Base-by-base conservation (phyloP, 2,329 filamentous ascomycete species). In the Colletotrichum tanaceti region DNA sequence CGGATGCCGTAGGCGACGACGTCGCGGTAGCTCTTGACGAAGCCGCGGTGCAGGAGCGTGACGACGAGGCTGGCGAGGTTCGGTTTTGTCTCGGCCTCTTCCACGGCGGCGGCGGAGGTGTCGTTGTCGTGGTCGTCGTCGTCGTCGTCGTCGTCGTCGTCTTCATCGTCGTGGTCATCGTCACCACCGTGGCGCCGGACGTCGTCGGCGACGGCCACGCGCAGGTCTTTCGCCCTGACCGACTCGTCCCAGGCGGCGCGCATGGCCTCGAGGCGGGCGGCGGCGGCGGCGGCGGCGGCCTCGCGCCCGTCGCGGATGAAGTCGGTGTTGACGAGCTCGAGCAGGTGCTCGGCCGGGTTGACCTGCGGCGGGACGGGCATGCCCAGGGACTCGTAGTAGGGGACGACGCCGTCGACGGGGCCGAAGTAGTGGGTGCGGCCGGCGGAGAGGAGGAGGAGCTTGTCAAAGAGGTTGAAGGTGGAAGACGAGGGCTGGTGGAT, bases 401-500 rank as follows among this genome's bases (percentile, higher is more conserved):
- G 72, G n/a, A 84, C 80, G 4, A 93, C 84, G 2, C 81, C 80
- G 9, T 77, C 71, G 1, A 93, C 81, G 0, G 88, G 81, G 0
- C 93, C 93, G 71, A 91, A 93, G 78, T 94, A 97, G 71, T 90
- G 90, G 0, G 90, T 88, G 64, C 85, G 87, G 20, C 93, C 93
- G 3, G 81, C 81, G 0, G 92, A 94, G 0, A 97, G 83, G 1
- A 97, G 84, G 44, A 93, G 81, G 0, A 97, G 81, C 76, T 92
- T 93, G 76, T 97, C 93, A 73, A 97, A 97, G 14, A 94, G 86
- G 70, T 90, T 86, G 73, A 93, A 97, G 0, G 91, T 94, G 0
- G 89, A 86, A 0, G 92, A 92, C 0, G 92, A 95, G 0, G 93
- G 93, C 75, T 97, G 93, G 76, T 97, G 93, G 70, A 97, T 96